Evolutionary conservation across 1,284 basidiomycete species (phyloP).

Genomic region (Melampsora americana): DNA sequence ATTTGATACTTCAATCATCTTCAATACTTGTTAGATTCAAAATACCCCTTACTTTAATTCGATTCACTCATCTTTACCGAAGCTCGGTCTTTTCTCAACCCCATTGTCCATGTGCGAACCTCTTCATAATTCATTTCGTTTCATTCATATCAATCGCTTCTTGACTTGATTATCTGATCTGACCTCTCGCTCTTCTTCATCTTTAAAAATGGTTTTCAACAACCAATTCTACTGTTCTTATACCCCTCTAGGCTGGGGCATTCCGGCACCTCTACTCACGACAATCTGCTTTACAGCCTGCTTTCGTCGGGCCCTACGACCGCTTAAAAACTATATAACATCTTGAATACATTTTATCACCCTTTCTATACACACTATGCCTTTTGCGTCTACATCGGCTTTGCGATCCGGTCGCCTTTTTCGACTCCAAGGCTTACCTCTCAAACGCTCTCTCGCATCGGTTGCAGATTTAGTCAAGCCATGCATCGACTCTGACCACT

Average conservation of each 20-base stretch:
- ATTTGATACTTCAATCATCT: no score
- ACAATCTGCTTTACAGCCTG: slow-evolving; percentile 40
- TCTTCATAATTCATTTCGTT: background rate
- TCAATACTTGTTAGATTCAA: no score
- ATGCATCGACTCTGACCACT: slow-evolving; percentile 39
- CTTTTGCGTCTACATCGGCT: slow-evolving; percentile 4
- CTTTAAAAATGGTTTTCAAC: background rate
- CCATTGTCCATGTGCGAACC: slow-evolving; percentile 9
- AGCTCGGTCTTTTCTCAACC: no score
- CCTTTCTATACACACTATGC: slow-evolving; percentile 1
- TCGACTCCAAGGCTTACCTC: slow-evolving; percentile 3
- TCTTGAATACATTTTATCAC: background rate
- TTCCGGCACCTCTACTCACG: slow-evolving; percentile 41
- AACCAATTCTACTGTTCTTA: background rate
- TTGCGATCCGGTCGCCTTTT: background rate
- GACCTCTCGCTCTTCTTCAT: background rate
- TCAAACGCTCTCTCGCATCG: slow-evolving; percentile 25
- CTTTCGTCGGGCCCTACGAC: slow-evolving; percentile 11
- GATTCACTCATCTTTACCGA: no score
- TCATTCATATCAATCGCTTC: no score
- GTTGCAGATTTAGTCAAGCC: slow-evolving; percentile 11
- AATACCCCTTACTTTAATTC: no score
- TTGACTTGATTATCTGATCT: background rate
- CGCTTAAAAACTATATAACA: slow-evolving; percentile 2
- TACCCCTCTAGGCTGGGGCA: slow-evolving; percentile 9